phyloP scores from a whole-genome alignment of 2,329 filamentous ascomycete genomes.

The Emergomyces orientalis region DNA sequence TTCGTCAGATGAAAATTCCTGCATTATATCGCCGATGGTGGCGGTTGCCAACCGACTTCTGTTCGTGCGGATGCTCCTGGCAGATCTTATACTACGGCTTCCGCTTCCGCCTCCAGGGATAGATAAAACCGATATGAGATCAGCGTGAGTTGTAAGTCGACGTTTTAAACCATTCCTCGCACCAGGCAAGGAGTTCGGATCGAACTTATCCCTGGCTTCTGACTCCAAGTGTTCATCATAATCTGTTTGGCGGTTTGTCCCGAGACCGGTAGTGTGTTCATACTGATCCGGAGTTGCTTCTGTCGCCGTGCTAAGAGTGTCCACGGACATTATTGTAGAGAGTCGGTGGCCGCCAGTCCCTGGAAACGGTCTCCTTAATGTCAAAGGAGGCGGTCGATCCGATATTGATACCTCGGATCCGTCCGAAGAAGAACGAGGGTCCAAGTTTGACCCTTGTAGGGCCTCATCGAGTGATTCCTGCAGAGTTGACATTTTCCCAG shows the following conservation, averaged over 20 bases:
- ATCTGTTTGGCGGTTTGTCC: slow-evolving; percentile 7
- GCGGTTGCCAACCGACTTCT: slow-evolving; percentile 57
- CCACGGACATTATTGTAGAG: slow-evolving; percentile 51
- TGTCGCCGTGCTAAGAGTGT: slow-evolving; percentile 37
- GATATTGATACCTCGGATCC: slow-evolving; percentile 30
- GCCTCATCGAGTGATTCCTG: slow-evolving; percentile 22
- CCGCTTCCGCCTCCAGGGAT: slow-evolving; percentile 48
- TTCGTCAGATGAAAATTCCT: slow-evolving; percentile 75
- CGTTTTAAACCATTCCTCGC: slow-evolving; percentile 53
- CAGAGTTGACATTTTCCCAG: slow-evolving; percentile 17
- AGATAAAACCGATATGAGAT: slow-evolving; percentile 87
- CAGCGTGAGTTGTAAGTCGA: slow-evolving; percentile 80
- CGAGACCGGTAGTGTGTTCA: neutral
- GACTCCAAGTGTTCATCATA: slow-evolving; percentile 19
- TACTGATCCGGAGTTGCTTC: neutral
- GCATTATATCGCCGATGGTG: slow-evolving; percentile 65
- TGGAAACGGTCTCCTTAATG: slow-evolving; percentile 40
- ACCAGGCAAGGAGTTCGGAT: slow-evolving; percentile 37
- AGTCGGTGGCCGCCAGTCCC: slow-evolving; percentile 45
- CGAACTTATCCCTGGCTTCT: slow-evolving; percentile 41
- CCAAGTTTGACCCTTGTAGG: slow-evolving; percentile 19
- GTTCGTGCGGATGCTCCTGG: slow-evolving; percentile 67
- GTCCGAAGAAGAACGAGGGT: slow-evolving; percentile 29
- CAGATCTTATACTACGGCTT: slow-evolving; percentile 62
- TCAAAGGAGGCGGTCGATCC: slow-evolving; percentile 33